Percentiles rank a stretch among this genome's conserved stretches.
These are phyloP conservation scores for Aphanomyces invadans DNA, from an alignment of 352 stramenopile species.

Conservation along the genomic window DNA sequence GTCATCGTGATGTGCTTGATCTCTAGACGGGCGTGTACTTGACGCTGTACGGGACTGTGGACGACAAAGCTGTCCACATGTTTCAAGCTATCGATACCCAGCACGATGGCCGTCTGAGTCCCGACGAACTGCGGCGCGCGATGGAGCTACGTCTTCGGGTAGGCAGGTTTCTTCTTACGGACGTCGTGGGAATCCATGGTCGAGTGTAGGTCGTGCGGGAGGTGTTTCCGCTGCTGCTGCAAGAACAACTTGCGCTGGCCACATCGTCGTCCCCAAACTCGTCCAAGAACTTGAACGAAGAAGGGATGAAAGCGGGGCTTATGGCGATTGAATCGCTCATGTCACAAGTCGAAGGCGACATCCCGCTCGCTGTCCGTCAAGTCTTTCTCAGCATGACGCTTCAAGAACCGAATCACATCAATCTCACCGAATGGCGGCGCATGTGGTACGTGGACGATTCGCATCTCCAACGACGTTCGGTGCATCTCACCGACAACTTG, in stretches of 20 bases:
- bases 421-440: slow-evolving; percentile 57
- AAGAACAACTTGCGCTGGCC: slow-evolving; percentile 51
- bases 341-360: slow-evolving; percentile 72
- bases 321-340: slow-evolving; percentile 58
- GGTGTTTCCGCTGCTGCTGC: slow-evolving; percentile 64
- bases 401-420: slow-evolving; percentile 72
- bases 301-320: slow-evolving; percentile 44
- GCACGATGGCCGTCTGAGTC: slow-evolving; percentile 63
- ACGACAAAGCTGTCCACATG: slow-evolving; percentile 68
- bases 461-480: too few relatives aligned
- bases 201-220: slow-evolving; percentile 42
- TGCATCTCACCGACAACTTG: too few relatives aligned
- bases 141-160: slow-evolving; percentile 57
- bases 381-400: slow-evolving; percentile 71
- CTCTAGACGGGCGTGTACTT: slow-evolving; percentile 48
- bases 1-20: not conserved
- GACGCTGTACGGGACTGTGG: slow-evolving; percentile 70
- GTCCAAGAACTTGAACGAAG: slow-evolving; percentile 34
- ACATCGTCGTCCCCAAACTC: not conserved
- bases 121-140: slow-evolving; percentile 58
- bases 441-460: slow-evolving; percentile 22
- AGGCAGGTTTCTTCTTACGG: not conserved
- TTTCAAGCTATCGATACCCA: slow-evolving; percentile 66
- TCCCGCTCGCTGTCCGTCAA: slow-evolving; percentile 74
- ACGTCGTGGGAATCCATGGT: too few relatives aligned